phyloP scores from a whole-genome alignment of 441 rosid species.

The Gossypium trilobum region DNA sequence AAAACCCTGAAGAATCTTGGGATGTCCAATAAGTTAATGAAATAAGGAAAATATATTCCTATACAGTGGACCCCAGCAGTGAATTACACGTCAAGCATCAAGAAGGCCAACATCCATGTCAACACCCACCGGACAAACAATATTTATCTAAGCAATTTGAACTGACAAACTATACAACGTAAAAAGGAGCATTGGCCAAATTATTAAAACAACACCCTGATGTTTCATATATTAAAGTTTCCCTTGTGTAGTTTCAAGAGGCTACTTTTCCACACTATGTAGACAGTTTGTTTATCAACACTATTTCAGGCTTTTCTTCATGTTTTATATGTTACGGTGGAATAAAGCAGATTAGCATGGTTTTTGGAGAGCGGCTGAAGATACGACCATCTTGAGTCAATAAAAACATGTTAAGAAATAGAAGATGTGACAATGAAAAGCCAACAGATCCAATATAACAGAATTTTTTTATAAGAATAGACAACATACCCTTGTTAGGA shows the following conservation, averaged over 20 bases:
- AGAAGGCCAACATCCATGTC: neutral
- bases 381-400: neutral
- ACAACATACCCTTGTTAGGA: conserved; percentile 70
- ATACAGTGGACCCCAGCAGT: neutral
- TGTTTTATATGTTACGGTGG: neutral
- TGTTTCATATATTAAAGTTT: neutral
- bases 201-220: neutral
- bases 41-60: neutral
- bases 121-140: neutral
- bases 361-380: conserved; percentile 3
- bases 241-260: neutral
- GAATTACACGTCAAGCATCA: neutral
- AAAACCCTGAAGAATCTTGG: neutral
- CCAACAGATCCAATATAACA: neutral
- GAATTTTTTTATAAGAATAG: neutral
- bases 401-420: neutral
- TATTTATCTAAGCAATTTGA: neutral
- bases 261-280: neutral
- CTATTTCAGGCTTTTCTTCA: neutral
- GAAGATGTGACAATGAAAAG: neutral
- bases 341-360: neutral
- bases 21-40: neutral
- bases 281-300: neutral
- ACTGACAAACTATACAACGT: neutral
- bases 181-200: neutral